Conservation (phyloP, 2,329 filamentous ascomycete species). For the Hypomyces perniciosus region DNA sequence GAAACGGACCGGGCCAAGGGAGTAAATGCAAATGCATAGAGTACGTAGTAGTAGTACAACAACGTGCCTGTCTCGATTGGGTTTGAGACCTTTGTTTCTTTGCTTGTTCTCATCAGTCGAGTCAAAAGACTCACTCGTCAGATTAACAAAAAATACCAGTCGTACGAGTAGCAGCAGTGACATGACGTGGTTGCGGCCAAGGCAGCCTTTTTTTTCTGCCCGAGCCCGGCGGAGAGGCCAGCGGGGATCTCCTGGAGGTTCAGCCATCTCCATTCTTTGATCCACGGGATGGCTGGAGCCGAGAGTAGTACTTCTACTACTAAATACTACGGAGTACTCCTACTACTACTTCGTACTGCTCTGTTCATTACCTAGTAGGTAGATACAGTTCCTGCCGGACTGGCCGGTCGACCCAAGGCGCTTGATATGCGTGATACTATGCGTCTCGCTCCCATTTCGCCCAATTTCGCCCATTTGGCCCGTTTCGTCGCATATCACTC, state of each 20-base stretch:
- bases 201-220: not conserved
- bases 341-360: too few species aligned
- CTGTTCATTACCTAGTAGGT: too few species aligned
- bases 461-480: too few species aligned
- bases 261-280: slow-evolving; percentile 1
- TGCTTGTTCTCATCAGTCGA: too few species aligned
- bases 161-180: too few species aligned
- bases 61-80: not conserved
- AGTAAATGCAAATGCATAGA: not conserved
- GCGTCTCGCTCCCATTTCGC: too few species aligned
- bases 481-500: too few species aligned
- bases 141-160: not conserved
- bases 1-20: not conserved
- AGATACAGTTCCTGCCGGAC: too few species aligned
- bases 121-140: too few species aligned
- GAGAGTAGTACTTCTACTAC: not conserved
- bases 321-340: too few species aligned
- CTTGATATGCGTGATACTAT: too few species aligned
- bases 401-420: too few species aligned
- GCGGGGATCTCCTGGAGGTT: not conserved
- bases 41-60: not conserved
- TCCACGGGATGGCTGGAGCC: not conserved
- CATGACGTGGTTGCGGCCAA: not conserved
- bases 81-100: not conserved
- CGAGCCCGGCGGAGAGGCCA: not conserved